Evolutionary conservation across 257 asterid genomes (phyloP).

Genomic region (Capsicum rhomboideum): DNA sequence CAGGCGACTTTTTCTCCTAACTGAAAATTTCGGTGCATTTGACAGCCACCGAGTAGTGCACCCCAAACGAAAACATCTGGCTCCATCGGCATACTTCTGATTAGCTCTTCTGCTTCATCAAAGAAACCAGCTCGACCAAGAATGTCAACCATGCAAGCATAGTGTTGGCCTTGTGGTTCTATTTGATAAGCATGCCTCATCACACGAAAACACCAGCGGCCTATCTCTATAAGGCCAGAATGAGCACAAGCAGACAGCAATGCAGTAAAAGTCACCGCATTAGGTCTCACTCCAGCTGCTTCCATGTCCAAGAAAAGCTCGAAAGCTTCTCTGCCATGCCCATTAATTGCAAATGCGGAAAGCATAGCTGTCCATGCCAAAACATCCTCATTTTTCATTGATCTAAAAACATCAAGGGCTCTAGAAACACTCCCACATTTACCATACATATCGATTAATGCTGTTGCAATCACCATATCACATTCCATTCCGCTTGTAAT

Average conservation of each 20-base stretch:
- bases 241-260: conserved; percentile 68
- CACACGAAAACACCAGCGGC: conserved; percentile 40
- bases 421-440: conserved; percentile 54
- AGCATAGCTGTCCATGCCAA: conserved; percentile 80
- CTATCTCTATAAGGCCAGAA: conserved; percentile 55
- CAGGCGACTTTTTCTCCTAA: conserved; percentile 59
- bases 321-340: conserved; percentile 45
- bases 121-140: conserved; percentile 72
- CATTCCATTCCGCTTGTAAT: conserved; percentile 41
- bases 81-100: conserved; percentile 52
- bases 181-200: conserved; percentile 35
- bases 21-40: conserved; percentile 47
- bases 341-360: conserved; percentile 62
- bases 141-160: conserved; percentile 67
- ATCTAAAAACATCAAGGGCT: conserved; percentile 47
- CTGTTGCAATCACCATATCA: conserved; percentile 75
- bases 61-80: conserved; percentile 82
- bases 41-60: conserved; percentile 80
- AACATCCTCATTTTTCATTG: conserved; percentile 56
- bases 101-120: conserved; percentile 54
- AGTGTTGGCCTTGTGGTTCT: conserved; percentile 54
- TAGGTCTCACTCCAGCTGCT: conserved; percentile 44
- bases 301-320: conserved; percentile 55
- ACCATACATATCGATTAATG: conserved; percentile 79
- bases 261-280: conserved; percentile 51